Conservation (phyloP, 345 rosid genomes). For the Populus nigra region DNA sequence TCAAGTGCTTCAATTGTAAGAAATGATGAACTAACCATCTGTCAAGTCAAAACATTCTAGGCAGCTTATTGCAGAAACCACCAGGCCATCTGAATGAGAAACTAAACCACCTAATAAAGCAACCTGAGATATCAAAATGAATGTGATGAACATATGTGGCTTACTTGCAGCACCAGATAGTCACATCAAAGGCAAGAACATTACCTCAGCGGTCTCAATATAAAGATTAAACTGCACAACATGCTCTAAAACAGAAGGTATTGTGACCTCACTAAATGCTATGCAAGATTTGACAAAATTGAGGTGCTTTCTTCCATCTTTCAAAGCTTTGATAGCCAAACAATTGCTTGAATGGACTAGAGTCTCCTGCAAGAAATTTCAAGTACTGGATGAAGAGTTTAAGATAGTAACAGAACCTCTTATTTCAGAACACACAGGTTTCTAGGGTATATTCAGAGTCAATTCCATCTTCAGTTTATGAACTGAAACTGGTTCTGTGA, state of each 20-base stretch:
- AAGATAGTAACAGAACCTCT: neutral
- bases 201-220: constrained; percentile 87
- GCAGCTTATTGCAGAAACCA: constrained; percentile 59
- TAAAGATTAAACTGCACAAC: constrained; percentile 68
- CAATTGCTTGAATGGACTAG: constrained; percentile 78
- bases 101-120: constrained; percentile 71
- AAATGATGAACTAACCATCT: constrained; percentile 53
- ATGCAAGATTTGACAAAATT: constrained; percentile 74
- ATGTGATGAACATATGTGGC: constrained; percentile 19
- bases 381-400: constrained; percentile 9
- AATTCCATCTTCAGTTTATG: neutral
- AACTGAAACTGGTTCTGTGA: constrained; percentile 2
- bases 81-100: constrained; percentile 72
- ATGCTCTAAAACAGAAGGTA: constrained; percentile 61
- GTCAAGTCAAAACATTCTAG: constrained; percentile 41
- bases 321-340: constrained; percentile 63
- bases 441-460: neutral
- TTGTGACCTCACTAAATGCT: constrained; percentile 83
- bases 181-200: constrained; percentile 23
- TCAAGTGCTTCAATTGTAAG: neutral
- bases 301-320: constrained; percentile 42
- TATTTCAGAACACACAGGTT: neutral
- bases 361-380: constrained; percentile 56
- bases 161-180: constrained; percentile 6
- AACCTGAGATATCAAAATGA: constrained; percentile 47